Base-by-base conservation (phyloP, 768 basidiomycete genomes). In the Nidularia pulvinata region DNA sequence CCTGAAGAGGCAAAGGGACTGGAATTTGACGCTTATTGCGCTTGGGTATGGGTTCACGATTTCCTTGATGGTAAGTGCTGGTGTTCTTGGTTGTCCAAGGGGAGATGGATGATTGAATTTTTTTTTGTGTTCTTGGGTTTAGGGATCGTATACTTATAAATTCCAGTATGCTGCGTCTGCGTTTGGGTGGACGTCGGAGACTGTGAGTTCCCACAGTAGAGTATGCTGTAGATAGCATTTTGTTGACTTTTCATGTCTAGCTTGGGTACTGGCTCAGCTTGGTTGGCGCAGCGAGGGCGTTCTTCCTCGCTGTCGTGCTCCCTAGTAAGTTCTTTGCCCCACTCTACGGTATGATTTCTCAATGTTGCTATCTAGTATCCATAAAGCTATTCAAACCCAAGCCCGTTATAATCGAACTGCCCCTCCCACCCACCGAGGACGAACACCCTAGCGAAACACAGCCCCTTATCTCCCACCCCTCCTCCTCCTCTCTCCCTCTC, bases 211-310 rank as follows among this genome's bases (percentile, higher is more conserved):
- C 9, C 16, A 50, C 4, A 25, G 4, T 4, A 25, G 25, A 25
- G 25, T 9, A 3, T 49, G 35, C 11, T 14, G 19, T 6, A 11
- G 7, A 9, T 43, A 43, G 30, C 49, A 22, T 14, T 19, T 55
- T 45, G 30, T 10, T 50, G 48, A 14, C 10, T 39, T 42, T n/a
- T 51, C 46, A 33, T 46, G 55, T 49, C 51, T 52, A 91, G 89
- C 64, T 85, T n/a, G 88, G 88, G n/a, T 91, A 91, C 61, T 91
- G 78, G 72, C 60, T 90, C 9, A 86, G 82, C 53, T 59, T 80
- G 9, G 61, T 83, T 7, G 83, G 84, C 6, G 70, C 70, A 33
- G 63, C 73, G 1, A 78, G 88, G 3, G 86, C 88, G 0, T 3
- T 81, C 2, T 79, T 80, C 60, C 67, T 91, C 56, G 70, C 81